Percentiles rank a stretch among this genome's conserved stretches.
These are phyloP conservation scores for Hansenula anomala DNA, from an alignment of 1,139 yeast genomes.

Conservation along the genomic window DNA sequence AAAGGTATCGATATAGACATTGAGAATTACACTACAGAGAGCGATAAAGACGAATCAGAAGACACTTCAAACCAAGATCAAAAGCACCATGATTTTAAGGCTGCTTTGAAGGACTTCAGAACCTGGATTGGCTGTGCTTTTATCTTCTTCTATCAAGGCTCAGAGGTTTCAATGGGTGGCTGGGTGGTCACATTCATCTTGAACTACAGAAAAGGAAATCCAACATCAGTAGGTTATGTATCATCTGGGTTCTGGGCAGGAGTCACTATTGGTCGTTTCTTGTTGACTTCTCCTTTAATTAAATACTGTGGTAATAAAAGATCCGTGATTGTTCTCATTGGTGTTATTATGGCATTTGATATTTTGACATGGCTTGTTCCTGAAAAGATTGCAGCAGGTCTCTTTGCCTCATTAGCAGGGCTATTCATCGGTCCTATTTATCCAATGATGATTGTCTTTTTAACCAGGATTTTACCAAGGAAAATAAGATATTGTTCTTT, in stretches of 20 bases:
- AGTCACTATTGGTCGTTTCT: slow-evolving; percentile 54
- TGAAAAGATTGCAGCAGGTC: slow-evolving; percentile 36
- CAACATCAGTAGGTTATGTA: slow-evolving; percentile 50
- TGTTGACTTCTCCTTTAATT: slow-evolving; percentile 27
- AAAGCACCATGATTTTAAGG: slow-evolving; percentile 17
- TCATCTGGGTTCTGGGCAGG: slow-evolving; percentile 76
- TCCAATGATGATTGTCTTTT: slow-evolving; percentile 52
- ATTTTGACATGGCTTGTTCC: slow-evolving; percentile 45
- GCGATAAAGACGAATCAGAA: slow-evolving; percentile 2
- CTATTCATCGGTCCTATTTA: slow-evolving; percentile 49
- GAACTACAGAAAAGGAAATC: slow-evolving; percentile 47
- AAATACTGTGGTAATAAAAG: slow-evolving; percentile 43
- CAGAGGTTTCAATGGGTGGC: slow-evolving; percentile 65
- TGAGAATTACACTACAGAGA: slow-evolving; percentile 7
- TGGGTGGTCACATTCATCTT: slow-evolving; percentile 66
- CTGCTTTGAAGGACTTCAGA: slow-evolving; percentile 36
- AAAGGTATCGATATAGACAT: slow-evolving; percentile 40
- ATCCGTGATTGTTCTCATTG: slow-evolving; percentile 34
- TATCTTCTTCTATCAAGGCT: slow-evolving; percentile 61
- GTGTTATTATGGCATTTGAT: slow-evolving; percentile 33
- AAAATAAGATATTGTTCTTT: slow-evolving; percentile 49
- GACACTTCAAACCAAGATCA: no score
- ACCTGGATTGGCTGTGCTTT: slow-evolving; percentile 55
- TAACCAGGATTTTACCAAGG: slow-evolving; percentile 43
- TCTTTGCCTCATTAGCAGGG: slow-evolving; percentile 44